phyloP scores from a whole-genome alignment of 352 stramenopile species.

The Phytophthora pini region DNA sequence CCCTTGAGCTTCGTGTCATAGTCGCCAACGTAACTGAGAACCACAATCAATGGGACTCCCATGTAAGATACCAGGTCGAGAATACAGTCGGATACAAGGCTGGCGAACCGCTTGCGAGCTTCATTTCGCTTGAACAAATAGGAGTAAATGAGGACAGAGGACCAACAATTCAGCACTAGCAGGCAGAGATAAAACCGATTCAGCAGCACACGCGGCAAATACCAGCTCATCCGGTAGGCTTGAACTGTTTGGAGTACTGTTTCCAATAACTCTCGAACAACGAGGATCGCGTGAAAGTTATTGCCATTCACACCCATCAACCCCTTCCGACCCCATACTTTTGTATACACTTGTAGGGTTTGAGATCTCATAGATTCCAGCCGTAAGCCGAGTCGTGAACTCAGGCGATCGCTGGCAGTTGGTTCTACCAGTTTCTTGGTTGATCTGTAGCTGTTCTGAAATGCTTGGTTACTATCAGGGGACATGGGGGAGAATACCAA shows the following conservation, averaged over 20 bases:
- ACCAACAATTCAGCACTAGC: conserved; percentile 37
- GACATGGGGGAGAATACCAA: not conserved
- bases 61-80: conserved; percentile 42
- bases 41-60: conserved; percentile 29
- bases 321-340: conserved; percentile 18
- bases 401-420: not conserved
- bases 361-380: conserved; percentile 1
- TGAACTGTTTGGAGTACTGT: conserved; percentile 39
- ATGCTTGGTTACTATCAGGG: not conserved
- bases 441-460: not conserved
- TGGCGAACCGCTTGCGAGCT: conserved; percentile 33
- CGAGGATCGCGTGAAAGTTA: conserved; percentile 25
- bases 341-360: conserved; percentile 7
- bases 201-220: conserved; percentile 24
- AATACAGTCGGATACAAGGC: conserved; percentile 35
- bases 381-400: not conserved
- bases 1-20: conserved; percentile 22
- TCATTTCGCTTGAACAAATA: conserved; percentile 16
- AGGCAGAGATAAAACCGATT: conserved; percentile 37
- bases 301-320: conserved; percentile 30
- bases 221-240: conserved; percentile 44
- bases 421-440: not conserved
- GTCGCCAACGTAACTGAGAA: conserved; percentile 21
- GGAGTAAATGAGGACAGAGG: conserved; percentile 30
- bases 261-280: conserved; percentile 33